phyloP scores from a whole-genome alignment of 2,329 filamentous ascomycete genomes.

The Rutstroemia sydowiana region DNA sequence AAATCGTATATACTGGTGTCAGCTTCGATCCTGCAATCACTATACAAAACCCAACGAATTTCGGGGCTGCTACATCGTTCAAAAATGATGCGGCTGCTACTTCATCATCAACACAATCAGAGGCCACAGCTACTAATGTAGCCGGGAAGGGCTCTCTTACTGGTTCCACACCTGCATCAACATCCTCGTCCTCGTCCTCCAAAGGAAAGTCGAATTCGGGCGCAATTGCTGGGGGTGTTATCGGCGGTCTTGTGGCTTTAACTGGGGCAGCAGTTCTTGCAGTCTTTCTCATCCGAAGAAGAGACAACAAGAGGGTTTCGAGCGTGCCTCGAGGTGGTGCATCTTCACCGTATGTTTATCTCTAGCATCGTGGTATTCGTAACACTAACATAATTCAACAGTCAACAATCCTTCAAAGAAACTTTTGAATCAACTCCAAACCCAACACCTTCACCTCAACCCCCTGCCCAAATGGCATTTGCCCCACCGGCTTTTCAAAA shows the following conservation, averaged over 20 bases:
- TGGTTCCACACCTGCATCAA: not conserved
- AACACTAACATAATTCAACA: not conserved
- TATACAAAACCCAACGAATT: constrained; percentile 5
- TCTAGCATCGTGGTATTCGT: not conserved
- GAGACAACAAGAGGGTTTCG: not conserved
- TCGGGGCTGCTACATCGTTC: constrained; percentile 4
- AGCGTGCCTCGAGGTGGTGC: not conserved
- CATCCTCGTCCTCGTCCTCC: not conserved
- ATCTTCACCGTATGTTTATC: not conserved
- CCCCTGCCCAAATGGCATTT: not conserved
- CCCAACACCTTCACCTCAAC: not conserved
- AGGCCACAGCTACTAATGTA: constrained; percentile 2
- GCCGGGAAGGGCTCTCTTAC: constrained; percentile 4
- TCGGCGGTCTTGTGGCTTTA: not conserved
- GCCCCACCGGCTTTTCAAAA: not conserved
- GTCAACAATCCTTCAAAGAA: not conserved
- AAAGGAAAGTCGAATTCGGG: not conserved
- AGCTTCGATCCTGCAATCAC: constrained; percentile 15
- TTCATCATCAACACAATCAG: not conserved
- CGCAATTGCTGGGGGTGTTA: not conserved
- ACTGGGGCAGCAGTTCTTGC: not conserved
- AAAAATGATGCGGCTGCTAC: constrained; percentile 1
- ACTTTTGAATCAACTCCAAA: not conserved
- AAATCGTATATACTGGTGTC: constrained; percentile 25
- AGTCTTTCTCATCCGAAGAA: not conserved